Evolutionary conservation across 345 rosid genomes (phyloP), one percentile per base, ranked within the genome.

Genomic region (Melaleuca quinquenervia): DNA sequence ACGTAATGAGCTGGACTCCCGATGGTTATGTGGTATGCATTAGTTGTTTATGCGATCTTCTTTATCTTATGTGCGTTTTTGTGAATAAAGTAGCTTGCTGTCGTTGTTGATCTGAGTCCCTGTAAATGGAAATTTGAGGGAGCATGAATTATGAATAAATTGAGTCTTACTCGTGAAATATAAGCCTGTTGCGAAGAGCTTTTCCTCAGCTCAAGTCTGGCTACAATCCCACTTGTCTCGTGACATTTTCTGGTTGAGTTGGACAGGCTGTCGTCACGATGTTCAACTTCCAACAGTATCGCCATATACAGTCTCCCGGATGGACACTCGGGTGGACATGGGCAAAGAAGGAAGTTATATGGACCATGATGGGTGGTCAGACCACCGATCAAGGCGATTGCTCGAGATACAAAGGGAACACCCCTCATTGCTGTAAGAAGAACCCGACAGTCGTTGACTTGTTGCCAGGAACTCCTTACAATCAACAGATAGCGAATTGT

Each of bases 251-350:
- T 70, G 78, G 20, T 86, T 52, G 82, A n/a, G 44, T 80, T 88
- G 60, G 45, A 74, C 89, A 92, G 94, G 94, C 94, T 82, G 89
- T 85, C 84, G 94, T 92, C 55, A 90, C 90, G 10, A 85, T 92
- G 21, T 91, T 84, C 86, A 92, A 92, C 88, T 92, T 87, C 90
- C 93, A 92, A 75, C 90, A 90, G 74, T 92, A 91, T 85, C 94
- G 94, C 41, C 94, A 92, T 85, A 91, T 92, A 52, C 85, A 91
- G 87, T 83, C 93, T 50, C 96, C 94, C 0, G 97, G 97, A 26
- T 94, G 97, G 96, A 84, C 83, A 62, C 60, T 94, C 85, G 93
- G 94, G 51, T 94, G 97, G 97, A 89, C 91, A 54, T 93, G 96
- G 96, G 87, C 91, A 14, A 91, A 83, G 88, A 90, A 91, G 84